Evolutionary conservation across 1,139 yeast species (phyloP).

Genomic region (Suhomyces maxii): DNA sequence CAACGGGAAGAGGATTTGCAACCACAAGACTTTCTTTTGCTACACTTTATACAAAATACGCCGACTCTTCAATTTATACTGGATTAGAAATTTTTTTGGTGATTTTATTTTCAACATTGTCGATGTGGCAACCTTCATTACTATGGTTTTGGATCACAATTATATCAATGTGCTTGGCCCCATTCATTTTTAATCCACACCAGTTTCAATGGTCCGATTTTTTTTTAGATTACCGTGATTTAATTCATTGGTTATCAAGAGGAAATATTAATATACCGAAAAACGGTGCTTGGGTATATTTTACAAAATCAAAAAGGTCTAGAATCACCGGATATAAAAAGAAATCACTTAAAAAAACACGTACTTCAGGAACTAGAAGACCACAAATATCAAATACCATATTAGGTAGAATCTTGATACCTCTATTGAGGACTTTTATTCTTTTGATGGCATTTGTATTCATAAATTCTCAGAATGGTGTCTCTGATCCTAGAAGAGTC

Average conservation of each 20-base stretch:
- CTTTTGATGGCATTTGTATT: conserved; percentile 63
- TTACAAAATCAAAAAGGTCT: conserved; percentile 43
- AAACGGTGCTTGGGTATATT: conserved; percentile 56
- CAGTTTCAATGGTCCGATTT: conserved; percentile 72
- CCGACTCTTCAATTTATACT: conserved; percentile 60
- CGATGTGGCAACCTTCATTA: conserved; percentile 76
- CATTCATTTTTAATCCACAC: conserved; percentile 83
- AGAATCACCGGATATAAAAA: conserved; percentile 67
- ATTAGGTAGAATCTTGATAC: conserved; percentile 53
- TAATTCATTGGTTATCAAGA: conserved; percentile 65
- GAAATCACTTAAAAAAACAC: conserved; percentile 14
- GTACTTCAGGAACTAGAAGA: conserved; percentile 24
- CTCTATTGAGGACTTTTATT: conserved; percentile 42
- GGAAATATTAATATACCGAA: conserved; percentile 54
- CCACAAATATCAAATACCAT: conserved; percentile 53
- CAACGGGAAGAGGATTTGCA: conserved; percentile 88
- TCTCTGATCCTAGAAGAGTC: conserved; percentile 42
- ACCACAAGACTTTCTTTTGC: conserved; percentile 64
- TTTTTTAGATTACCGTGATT: conserved; percentile 68
- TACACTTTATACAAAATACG: conserved; percentile 62
- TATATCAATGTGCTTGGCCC: conserved; percentile 71
- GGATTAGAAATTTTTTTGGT: conserved; percentile 61
- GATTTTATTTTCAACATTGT: conserved; percentile 60
- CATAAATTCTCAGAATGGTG: conserved; percentile 71
- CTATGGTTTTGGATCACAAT: conserved; percentile 85